These are phyloP conservation scores for Leptographium wingfieldii DNA, from an alignment of 2,329 filamentous ascomycete genomes.

Conservation along the genomic window DNA sequence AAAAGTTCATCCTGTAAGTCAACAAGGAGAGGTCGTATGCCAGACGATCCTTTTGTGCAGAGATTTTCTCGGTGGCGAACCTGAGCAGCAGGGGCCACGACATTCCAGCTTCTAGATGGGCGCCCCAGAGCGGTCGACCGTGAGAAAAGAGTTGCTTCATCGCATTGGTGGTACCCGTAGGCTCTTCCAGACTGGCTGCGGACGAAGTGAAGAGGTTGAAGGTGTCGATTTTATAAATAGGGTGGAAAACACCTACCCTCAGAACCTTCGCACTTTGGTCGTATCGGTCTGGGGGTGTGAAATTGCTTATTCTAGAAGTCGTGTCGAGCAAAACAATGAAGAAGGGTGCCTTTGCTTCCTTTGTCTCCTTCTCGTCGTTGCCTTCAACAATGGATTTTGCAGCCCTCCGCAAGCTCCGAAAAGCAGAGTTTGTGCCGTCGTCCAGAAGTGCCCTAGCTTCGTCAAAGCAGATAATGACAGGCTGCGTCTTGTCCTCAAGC, in stretches of 20 bases:
- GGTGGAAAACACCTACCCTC: background rate
- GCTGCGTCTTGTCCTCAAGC: background rate
- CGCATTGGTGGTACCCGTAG: background rate
- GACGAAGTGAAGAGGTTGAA: background rate
- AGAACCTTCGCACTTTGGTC: background rate
- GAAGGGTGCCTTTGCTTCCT: background rate
- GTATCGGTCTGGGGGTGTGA: background rate
- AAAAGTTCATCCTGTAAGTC: conserved; percentile 3
- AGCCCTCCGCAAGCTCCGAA: conserved; percentile 7
- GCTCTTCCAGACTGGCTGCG: background rate
- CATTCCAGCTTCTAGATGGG: background rate
- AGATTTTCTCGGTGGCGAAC: background rate
- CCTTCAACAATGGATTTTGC: background rate
- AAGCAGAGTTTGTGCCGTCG: background rate
- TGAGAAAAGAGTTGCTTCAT: background rate
- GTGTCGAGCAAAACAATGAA: background rate
- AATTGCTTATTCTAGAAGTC: background rate
- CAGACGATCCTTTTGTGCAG: background rate
- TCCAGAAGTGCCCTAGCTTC: background rate
- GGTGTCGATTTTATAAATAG: background rate
- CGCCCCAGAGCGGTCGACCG: conserved; percentile 3
- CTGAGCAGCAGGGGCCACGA: background rate
- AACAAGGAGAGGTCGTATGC: background rate
- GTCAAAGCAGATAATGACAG: conserved; percentile 1
- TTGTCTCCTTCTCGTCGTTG: background rate